Base-by-base conservation (phyloP, 345 rosid genomes). In the Hevea brasiliensis region DNA sequence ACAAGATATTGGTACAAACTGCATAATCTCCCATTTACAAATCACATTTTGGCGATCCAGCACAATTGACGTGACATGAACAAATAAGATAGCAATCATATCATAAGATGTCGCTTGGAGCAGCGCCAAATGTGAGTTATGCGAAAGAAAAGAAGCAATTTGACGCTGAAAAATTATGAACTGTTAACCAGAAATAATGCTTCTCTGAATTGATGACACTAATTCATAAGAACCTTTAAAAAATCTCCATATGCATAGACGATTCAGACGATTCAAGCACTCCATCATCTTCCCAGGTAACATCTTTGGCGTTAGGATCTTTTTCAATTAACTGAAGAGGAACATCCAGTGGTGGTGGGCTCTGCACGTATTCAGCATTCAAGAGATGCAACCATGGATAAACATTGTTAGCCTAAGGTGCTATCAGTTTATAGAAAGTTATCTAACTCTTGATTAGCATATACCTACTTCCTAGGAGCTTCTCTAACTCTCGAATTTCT, bases 271-370 rank as follows among this genome's bases (percentile, higher is more conserved):
- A 79, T 70, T 74, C 80, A 51, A 89, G 97, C 73, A 89, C 93
- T 24, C 94, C 97, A 68, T 88, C 97, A 64, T 87, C 98, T 78
- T 95, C 97, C 99, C 99, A 92, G 0, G 59, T 66, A 8, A 82
- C 82, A 53, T 89, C 92, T 82, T 85, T 87, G 76, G 85, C 87
- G 27, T 67, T 83, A 1, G 83, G 86, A 68, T 91, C 97, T 78
- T 84, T 91, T 72, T 61, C 81, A 10, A 80, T 84, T 63, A 92
- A 76, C 48, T 79, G 59, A 61, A 87, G 79, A 0, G 98, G 98
- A 37, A 61, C 85, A 21, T 91, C 96, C 45, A 95, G 37, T 35
- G 87, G 85, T 1, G 99, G 99, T 29, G 97, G 97, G 44, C 61
- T 81, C 98, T 95, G 89, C 89, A 78, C 29, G 18, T 20, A 57